These are phyloP conservation scores for Lupinus albus DNA, from an alignment of 306 rosid genomes.

Conservation along the genomic window DNA sequence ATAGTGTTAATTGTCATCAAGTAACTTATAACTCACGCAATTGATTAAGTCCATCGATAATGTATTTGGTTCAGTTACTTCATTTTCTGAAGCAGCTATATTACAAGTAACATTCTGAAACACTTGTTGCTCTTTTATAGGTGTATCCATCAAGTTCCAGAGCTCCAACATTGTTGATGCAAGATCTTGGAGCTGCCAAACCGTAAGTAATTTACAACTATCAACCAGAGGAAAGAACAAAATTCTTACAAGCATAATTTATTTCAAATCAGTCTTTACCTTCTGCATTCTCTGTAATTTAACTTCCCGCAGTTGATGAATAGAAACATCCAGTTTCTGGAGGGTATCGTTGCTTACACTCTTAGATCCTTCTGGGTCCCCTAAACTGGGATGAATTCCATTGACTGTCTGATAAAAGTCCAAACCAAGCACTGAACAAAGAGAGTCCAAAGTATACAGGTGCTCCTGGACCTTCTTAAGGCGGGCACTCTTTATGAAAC, in stretches of 20 bases:
- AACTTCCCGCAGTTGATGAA: slow-evolving; percentile 60
- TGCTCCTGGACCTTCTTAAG: slow-evolving; percentile 74
- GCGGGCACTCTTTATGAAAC: slow-evolving; percentile 67
- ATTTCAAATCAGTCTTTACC: slow-evolving; percentile 50
- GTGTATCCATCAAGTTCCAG: slow-evolving; percentile 98
- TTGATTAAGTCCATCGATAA: slow-evolving; percentile 72
- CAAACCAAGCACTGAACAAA: slow-evolving; percentile 82
- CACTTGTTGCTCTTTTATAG: slow-evolving; percentile 88
- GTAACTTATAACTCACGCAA: slow-evolving; percentile 30
- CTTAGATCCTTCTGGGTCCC: slow-evolving; percentile 61
- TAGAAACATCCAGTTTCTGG: slow-evolving; percentile 62
- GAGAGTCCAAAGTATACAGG: slow-evolving; percentile 61
- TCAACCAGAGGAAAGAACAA: slow-evolving; percentile 38
- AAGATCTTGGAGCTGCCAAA: slow-evolving; percentile 94
- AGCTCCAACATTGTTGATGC: slow-evolving; percentile 90
- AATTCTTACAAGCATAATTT: slow-evolving; percentile 10
- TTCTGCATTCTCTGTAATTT: slow-evolving; percentile 92
- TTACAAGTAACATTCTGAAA: slow-evolving; percentile 93
- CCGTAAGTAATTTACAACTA: slow-evolving; percentile 29
- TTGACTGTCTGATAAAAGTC: slow-evolving; percentile 68
- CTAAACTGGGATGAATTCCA: slow-evolving; percentile 73
- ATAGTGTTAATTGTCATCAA: slow-evolving; percentile 13
- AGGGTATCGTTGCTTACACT: slow-evolving; percentile 68
- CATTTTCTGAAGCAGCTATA: slow-evolving; percentile 91
- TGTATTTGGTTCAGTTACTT: slow-evolving; percentile 82